Evolutionary conservation across 192 early-diverging fungal species (phyloP).

Genomic region (Gamsiella multidivaricata): DNA sequence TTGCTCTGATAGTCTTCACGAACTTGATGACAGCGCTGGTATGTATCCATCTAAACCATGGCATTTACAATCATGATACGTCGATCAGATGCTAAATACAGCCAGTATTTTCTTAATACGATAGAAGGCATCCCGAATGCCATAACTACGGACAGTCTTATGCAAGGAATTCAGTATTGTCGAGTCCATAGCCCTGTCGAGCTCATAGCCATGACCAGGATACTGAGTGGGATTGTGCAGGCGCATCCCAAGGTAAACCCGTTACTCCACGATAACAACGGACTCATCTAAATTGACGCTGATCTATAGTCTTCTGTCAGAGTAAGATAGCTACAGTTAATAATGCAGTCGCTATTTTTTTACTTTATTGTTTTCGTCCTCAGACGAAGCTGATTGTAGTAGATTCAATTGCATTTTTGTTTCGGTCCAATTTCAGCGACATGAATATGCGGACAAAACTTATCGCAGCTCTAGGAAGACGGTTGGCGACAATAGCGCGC

Average conservation of each 20-base stretch:
- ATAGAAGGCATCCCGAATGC: not conserved
- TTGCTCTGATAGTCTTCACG: not conserved
- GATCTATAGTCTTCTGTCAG: not conserved
- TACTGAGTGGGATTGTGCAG: constrained; percentile 14
- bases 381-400: constrained; percentile 43
- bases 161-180: constrained; percentile 48
- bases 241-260: constrained; percentile 21
- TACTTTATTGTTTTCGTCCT: too few species aligned
- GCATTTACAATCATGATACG: too few species aligned
- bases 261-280: too few species aligned
- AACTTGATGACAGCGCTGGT: not conserved
- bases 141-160: not conserved
- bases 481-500: constrained; percentile 17
- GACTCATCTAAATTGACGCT: too few species aligned
- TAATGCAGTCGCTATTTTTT: too few species aligned
- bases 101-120: too few species aligned
- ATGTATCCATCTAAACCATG: not conserved
- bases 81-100: too few species aligned
- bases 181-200: constrained; percentile 49
- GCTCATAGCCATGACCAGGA: constrained; percentile 43
- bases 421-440: constrained; percentile 47
- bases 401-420: constrained; percentile 39
- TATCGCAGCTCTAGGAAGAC: constrained; percentile 21
- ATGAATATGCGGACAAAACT: constrained; percentile 37
- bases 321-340: too few species aligned